A percentile compares a stretch with the other conserved stretches of the same genome.
Evolutionary conservation across 805 yeast genomes (phyloP).

Genomic region (Debaryomyces hansenii): DNA sequence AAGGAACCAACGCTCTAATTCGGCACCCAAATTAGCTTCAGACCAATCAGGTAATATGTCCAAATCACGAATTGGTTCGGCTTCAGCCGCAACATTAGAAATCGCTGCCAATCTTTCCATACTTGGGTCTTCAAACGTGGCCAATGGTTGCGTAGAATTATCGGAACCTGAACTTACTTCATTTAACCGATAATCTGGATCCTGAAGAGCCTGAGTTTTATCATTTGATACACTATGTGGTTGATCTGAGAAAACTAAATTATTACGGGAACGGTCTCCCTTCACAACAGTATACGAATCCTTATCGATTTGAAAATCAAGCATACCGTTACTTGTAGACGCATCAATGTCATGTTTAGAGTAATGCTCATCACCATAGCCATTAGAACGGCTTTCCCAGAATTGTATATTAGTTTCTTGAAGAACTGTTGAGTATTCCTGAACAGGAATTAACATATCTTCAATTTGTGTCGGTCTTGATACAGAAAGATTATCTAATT

Average conservation of each 20-base stretch:
- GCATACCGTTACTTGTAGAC: constrained; percentile 4
- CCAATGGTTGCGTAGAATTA: neutral
- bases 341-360: constrained; percentile 11
- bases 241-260: neutral
- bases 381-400: neutral
- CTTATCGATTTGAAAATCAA: constrained; percentile 2
- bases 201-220: neutral
- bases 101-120: constrained; percentile 6
- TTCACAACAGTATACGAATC: constrained; percentile 2
- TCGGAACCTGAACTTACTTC: neutral
- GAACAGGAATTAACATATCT: constrained; percentile 5
- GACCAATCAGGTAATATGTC: constrained; percentile 5
- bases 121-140: neutral
- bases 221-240: neutral
- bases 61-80: constrained; percentile 6
- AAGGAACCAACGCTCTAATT: constrained; percentile 14
- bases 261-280: neutral
- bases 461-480: constrained; percentile 8
- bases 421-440: constrained; percentile 1
- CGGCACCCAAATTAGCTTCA: constrained; percentile 10
- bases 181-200: neutral
- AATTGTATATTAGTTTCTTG: neutral
- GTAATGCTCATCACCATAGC: constrained; percentile 3
- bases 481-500: constrained; percentile 4
- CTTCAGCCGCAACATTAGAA: constrained; percentile 4